These are phyloP conservation scores for Odontarrhena argentea DNA, from an alignment of 345 rosid species.

Conservation along the genomic window DNA sequence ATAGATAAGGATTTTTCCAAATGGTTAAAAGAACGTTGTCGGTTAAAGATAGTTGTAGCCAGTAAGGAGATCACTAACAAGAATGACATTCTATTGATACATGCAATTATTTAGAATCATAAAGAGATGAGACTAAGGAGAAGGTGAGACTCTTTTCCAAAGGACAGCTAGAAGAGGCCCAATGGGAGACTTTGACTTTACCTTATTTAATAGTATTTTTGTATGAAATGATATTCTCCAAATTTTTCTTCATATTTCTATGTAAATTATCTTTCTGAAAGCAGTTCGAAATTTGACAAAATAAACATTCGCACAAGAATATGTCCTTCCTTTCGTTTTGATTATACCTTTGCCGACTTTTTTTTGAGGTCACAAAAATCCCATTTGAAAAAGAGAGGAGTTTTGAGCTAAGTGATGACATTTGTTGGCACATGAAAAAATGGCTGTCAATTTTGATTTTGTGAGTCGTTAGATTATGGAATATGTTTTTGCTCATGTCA, in stretches of 20 bases:
- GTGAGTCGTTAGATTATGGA: neutral
- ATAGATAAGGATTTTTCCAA: constrained; percentile 3
- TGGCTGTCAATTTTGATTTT: constrained; percentile 14
- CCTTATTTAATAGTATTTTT: neutral
- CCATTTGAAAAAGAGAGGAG: neutral
- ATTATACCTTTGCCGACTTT: constrained; percentile 3
- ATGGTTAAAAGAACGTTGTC: constrained; percentile 28
- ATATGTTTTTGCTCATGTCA: neutral
- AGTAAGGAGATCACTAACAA: constrained; percentile 29
- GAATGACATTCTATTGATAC: constrained; percentile 10
- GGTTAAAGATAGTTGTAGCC: constrained; percentile 31
- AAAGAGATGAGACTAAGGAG: constrained; percentile 24
- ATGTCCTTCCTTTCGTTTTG: neutral
- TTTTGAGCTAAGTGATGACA: neutral
- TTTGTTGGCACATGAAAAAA: constrained; percentile 16
- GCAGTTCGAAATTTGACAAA: constrained; percentile 7
- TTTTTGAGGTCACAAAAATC: neutral
- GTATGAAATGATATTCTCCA: too few species aligned
- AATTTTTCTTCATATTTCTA: too few species aligned
- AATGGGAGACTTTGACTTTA: constrained; percentile 16
- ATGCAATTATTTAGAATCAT: constrained; percentile 16
- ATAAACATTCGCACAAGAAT: neutral
- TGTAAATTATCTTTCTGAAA: neutral
- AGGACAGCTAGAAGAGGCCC: constrained; percentile 30
- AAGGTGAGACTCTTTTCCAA: constrained; percentile 20